Base-by-base conservation (phyloP, 2,329 filamentous ascomycete species). In the Chalaropsis thielavioides region DNA sequence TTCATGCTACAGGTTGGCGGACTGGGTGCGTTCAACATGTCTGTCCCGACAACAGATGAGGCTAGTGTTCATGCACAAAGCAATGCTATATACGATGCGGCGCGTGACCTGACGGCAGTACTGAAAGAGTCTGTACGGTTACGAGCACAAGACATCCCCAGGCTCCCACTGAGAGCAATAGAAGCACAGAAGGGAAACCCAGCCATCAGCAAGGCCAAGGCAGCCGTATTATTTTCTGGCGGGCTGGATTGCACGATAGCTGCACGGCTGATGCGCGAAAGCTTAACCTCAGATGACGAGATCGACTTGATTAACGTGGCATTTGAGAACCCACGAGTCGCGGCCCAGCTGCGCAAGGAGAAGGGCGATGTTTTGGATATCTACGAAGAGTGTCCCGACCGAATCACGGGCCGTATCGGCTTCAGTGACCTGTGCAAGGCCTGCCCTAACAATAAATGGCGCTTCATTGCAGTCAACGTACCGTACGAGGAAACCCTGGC, bases 231-330 rank as follows among this genome's bases (percentile, higher is more conserved):
- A 0, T 99, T 97, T 73, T 99, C 94, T 0, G 94, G 94, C 1
- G 94, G 94, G 0, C 81, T 99, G 6, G 94, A 99, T 73, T 97
- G 94, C 72, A 92, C 92, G 0, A 79, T 96, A 0, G 79, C 99
- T 61, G 92, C 92, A 24, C 83, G 91, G 54, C 75, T 97, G 27
- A 79, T 83, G 11, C 89, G 96, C 72, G 87, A 95, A 13, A 75
- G 95, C 1, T 73, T 97, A 1, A 88, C 89, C 0, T 15, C 72
- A 0, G 75, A 80, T 3, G 86, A 95, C 70, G 77, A 81, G 0
- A 85, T 99, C 67, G 94, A 97, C 72, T 79, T 99, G 8, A 81
- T 99, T 68, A 99, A 99, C 69, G 92, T 99, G 58, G 94, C 92
- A 0, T 99, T 99, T 71, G 90, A 99, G 74, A 99, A 99, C 69